These are phyloP conservation scores for Nematocida ironsii DNA, from an alignment of 371 early-diverging fungal genomes.

Conservation along the genomic window DNA sequence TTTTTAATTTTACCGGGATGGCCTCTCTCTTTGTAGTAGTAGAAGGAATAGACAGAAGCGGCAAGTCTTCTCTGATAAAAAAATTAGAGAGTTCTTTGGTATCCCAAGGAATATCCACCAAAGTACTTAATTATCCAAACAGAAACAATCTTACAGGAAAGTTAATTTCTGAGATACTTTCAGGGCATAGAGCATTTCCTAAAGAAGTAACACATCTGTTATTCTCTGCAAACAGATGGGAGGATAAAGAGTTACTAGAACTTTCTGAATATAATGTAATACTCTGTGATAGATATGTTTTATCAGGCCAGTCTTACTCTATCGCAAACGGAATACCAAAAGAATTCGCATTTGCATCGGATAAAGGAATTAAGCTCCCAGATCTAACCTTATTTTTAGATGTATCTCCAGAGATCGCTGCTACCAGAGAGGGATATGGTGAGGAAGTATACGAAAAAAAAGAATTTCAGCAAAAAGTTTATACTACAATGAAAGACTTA, in stretches of 20 bases:
- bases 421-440: conserved; percentile 81
- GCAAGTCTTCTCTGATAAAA: conserved; percentile 84
- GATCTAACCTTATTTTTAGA: conserved; percentile 85
- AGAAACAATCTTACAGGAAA: conserved; percentile 83
- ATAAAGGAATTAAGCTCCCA: conserved; percentile 80
- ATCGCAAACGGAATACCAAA: conserved; percentile 74
- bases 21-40: conserved; percentile 67
- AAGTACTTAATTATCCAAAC: conserved; percentile 71
- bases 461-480: conserved; percentile 79
- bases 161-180: conserved; percentile 82
- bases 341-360: conserved; percentile 81
- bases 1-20: neutral
- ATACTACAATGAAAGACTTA: conserved; percentile 52
- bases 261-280: conserved; percentile 67
- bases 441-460: conserved; percentile 84
- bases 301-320: conserved; percentile 88
- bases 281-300: conserved; percentile 91
- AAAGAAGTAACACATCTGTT: conserved; percentile 84
- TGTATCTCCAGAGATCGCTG: conserved; percentile 75
- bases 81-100: conserved; percentile 73
- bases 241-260: conserved; percentile 68
- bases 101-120: neutral
- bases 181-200: conserved; percentile 73
- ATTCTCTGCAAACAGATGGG: conserved; percentile 89
- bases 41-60: conserved; percentile 90